phyloP scores from a whole-genome alignment of 768 basidiomycete species.

The Termitomyces sp. region DNA sequence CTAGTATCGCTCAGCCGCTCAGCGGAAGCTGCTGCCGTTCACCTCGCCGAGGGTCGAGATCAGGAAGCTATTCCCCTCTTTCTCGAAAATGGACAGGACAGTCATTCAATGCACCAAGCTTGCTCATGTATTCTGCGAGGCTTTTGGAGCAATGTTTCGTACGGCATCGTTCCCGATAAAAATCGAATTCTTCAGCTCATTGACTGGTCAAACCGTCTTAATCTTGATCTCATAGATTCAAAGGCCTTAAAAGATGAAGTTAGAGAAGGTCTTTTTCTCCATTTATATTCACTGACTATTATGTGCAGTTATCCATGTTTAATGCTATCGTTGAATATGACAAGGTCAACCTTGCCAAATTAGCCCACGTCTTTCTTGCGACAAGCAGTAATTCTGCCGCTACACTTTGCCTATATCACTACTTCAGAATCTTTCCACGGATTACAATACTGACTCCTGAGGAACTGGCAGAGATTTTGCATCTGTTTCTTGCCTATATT shows the following conservation, averaged over 20 bases:
- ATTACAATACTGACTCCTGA: slow-evolving; percentile 19
- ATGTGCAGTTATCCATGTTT: slow-evolving; percentile 17
- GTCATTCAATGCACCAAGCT: slow-evolving; percentile 27
- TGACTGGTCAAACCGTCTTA: slow-evolving; percentile 16
- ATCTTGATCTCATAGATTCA: slow-evolving; percentile 8
- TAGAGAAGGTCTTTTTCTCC: neutral
- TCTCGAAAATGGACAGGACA: slow-evolving; percentile 17
- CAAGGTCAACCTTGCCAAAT: slow-evolving; percentile 19
- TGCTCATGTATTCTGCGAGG: slow-evolving; percentile 33
- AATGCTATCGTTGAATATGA: slow-evolving; percentile 15
- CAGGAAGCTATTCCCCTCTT: slow-evolving; percentile 44
- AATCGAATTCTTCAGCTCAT: slow-evolving; percentile 18
- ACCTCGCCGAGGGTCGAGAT: slow-evolving; percentile 40
- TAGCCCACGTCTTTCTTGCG: slow-evolving; percentile 27
- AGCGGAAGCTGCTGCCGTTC: slow-evolving; percentile 47
- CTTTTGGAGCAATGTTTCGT: slow-evolving; percentile 42
- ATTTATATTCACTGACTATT: neutral
- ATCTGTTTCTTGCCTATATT: slow-evolving; percentile 30
- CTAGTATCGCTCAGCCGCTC: slow-evolving; percentile 36
- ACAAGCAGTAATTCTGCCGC: slow-evolving; percentile 26
- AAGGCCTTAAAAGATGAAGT: neutral
- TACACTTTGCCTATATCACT: slow-evolving; percentile 39
- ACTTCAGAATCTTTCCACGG: slow-evolving; percentile 24
- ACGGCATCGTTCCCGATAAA: slow-evolving; percentile 23
- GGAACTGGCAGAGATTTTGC: slow-evolving; percentile 25